Evolutionary conservation across 148 eudicot species (phyloP).

Genomic region (Camellia lanceoleosa): DNA sequence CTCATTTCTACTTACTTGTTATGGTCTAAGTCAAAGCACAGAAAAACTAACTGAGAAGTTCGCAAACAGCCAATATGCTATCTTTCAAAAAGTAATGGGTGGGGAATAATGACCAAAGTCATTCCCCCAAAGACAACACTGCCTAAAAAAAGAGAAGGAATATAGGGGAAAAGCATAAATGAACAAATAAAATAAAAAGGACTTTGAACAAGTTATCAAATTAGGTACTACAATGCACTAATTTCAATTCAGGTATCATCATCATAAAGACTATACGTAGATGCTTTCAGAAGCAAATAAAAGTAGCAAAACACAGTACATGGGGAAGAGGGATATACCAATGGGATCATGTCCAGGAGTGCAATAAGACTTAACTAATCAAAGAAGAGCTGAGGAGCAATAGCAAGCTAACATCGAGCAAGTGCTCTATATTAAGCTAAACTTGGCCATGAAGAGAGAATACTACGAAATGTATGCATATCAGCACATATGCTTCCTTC

Average conservation of each 20-base stretch:
- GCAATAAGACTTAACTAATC: conserved; percentile 1
- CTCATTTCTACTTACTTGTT: too few species aligned
- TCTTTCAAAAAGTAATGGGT: neutral
- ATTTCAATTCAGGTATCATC: neutral
- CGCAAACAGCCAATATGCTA: neutral
- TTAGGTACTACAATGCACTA: neutral
- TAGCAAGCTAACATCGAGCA: neutral
- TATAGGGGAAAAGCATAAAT: neutral
- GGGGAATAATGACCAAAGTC: neutral
- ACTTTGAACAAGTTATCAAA: neutral
- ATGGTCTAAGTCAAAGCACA: neutral
- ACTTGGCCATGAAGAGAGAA: neutral
- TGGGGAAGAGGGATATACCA: neutral
- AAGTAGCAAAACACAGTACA: neutral
- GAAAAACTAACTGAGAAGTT: neutral
- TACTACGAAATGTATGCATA: neutral
- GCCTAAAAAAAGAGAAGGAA: neutral
- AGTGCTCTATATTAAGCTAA: neutral
- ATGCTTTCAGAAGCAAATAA: neutral
- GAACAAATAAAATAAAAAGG: neutral
- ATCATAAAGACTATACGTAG: neutral
- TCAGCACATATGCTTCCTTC: neutral
- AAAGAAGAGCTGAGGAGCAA: neutral
- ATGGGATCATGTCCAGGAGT: neutral
- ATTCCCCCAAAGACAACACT: neutral